Percentiles rank a stretch among this genome's conserved stretches.
Conservation (phyloP, 176 grass and related monocot species). For the Chloris gayana region DNA sequence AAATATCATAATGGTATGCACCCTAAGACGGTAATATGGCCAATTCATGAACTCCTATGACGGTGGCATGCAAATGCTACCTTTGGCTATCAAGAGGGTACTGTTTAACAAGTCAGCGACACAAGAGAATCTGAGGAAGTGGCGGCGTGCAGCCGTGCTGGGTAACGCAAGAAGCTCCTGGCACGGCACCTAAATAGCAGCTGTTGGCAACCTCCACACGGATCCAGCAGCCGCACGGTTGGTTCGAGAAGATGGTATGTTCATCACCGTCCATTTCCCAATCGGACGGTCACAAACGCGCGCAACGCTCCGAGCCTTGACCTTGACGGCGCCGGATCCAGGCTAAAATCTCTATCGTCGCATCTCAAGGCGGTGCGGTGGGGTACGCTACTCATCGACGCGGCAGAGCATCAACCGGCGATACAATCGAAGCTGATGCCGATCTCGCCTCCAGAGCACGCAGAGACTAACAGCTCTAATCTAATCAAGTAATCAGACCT, state of each 20-base stretch:
- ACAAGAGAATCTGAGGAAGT: not conserved
- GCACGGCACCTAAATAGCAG: constrained; percentile 20
- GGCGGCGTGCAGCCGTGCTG: not conserved
- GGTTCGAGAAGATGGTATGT: not conserved
- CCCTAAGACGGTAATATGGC: not conserved
- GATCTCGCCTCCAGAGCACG: not conserved
- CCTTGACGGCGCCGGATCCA: constrained; percentile 24
- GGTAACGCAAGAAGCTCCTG: not conserved
- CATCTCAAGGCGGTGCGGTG: not conserved
- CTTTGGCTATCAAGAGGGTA: not conserved
- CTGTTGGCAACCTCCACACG: constrained; percentile 12
- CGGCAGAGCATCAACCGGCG: not conserved
- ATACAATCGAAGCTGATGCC: constrained; percentile 1
- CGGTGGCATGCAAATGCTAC: not conserved
- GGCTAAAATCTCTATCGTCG: not conserved
- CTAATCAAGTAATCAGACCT: not conserved
- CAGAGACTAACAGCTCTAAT: not conserved
- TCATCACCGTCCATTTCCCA: constrained; percentile 2
- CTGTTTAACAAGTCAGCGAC: not conserved
- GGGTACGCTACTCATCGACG: constrained; percentile 13
- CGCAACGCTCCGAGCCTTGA: not conserved
- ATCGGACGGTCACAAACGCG: constrained; percentile 18
- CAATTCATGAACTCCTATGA: not conserved
- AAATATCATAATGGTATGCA: not conserved
- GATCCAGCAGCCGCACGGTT: constrained; percentile 23